These are phyloP conservation scores for Suhomyces guaymorum DNA, from an alignment of 1,139 yeast genomes.

Conservation along the genomic window DNA sequence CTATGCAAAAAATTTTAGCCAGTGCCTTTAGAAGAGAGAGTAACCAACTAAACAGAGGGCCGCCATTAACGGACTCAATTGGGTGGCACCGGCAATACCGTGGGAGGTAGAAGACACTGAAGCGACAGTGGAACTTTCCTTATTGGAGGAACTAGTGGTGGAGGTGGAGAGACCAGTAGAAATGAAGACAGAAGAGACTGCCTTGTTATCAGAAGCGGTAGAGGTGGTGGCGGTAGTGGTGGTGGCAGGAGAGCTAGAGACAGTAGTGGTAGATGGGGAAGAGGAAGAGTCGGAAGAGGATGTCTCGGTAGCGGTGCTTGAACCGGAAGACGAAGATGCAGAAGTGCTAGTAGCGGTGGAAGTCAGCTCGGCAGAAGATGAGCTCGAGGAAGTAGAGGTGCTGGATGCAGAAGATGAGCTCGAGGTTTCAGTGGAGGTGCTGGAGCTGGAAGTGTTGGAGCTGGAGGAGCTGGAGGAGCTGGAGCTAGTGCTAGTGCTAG, in stretches of 20 bases:
- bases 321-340: neutral
- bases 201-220: slow-evolving; percentile 1
- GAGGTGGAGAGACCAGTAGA: slow-evolving; percentile 2
- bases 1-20: neutral
- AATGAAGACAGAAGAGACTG: slow-evolving; percentile 2
- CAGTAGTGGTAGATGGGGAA: slow-evolving; percentile 2
- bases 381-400: slow-evolving; percentile 5
- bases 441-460: slow-evolving; percentile 4
- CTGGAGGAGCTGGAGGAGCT: slow-evolving; percentile 8
- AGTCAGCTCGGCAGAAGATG: slow-evolving; percentile 6
- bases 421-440: slow-evolving; percentile 3
- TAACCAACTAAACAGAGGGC: slow-evolving; percentile 12
- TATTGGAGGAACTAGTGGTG: neutral
- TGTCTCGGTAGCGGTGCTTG: neutral
- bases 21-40: slow-evolving; percentile 9
- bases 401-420: slow-evolving; percentile 7
- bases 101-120: slow-evolving; percentile 4
- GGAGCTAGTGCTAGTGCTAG: slow-evolving; percentile 8
- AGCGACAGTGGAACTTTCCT: neutral
- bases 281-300: neutral
- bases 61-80: slow-evolving; percentile 11
- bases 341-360: slow-evolving; percentile 5
- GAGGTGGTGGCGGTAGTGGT: neutral
- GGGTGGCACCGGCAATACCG: slow-evolving; percentile 4
- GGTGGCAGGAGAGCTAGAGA: neutral